A percentile compares a stretch with the other conserved stretches of the same genome.
These are phyloP conservation scores for Podaxis sp. DNA, from an alignment of 768 basidiomycete genomes.

Conservation along the genomic window DNA sequence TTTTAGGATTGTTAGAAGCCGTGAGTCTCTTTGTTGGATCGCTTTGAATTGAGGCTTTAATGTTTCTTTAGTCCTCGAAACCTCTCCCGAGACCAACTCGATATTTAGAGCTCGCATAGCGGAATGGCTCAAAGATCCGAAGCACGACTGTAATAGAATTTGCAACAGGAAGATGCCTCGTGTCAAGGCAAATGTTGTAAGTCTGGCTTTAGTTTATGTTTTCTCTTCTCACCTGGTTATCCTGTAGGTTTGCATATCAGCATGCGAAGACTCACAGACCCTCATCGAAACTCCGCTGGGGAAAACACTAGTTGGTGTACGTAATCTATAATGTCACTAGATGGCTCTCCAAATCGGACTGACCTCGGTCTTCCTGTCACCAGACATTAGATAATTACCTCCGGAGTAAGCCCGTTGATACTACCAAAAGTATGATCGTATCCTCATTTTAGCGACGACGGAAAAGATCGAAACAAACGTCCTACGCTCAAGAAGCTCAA, in stretches of 20 bases:
- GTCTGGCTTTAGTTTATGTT: neutral
- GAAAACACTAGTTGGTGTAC: neutral
- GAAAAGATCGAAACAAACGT: neutral
- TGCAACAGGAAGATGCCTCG: slow-evolving; percentile 7
- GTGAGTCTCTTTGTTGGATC: neutral
- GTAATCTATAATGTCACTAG: neutral
- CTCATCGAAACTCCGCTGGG: neutral
- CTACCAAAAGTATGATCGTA: neutral
- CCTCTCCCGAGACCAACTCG: neutral
- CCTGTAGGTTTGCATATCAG: slow-evolving; percentile 18
- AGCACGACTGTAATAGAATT: neutral
- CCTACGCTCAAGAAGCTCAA: neutral
- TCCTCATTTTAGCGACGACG: neutral
- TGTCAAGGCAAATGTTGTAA: slow-evolving; percentile 9
- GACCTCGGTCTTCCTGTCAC: neutral
- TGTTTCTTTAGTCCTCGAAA: neutral
- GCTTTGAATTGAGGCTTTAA: neutral
- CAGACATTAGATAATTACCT: neutral
- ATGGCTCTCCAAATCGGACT: neutral
- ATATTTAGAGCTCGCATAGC: neutral
- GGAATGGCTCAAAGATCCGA: slow-evolving; percentile 4
- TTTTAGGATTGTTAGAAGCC: slow-evolving; percentile 2
- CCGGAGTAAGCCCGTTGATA: neutral
- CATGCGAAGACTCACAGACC: slow-evolving; percentile 16
- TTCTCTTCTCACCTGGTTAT: neutral